phyloP scores from a whole-genome alignment of 805 yeast genomes.

The Isabelozyma rhagii region DNA sequence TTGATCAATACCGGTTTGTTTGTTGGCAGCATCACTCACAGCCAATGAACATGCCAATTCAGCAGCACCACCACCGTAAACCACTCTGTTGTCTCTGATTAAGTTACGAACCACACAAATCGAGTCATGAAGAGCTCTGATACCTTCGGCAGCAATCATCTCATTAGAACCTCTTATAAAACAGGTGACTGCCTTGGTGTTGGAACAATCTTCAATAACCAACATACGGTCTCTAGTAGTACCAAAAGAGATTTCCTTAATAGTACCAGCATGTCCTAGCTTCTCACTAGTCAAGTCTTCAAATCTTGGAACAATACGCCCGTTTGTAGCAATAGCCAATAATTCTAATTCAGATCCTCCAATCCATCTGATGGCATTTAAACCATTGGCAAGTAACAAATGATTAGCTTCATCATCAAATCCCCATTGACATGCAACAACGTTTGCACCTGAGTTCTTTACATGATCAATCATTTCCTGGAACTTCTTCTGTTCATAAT shows the following conservation, averaged over 20 bases:
- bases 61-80: conserved; percentile 99
- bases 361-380: conserved; percentile 98
- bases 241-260: conserved; percentile 89
- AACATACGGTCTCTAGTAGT: conserved; percentile 96
- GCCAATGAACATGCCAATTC: conserved; percentile 92
- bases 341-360: conserved; percentile 96
- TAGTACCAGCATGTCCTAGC: conserved; percentile 83
- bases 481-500: conserved; percentile 88
- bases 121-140: conserved; percentile 94
- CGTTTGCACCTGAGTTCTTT: conserved; percentile 88
- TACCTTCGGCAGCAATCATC: conserved; percentile 97
- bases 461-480: conserved; percentile 85
- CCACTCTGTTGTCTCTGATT: conserved; percentile 86
- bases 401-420: conserved; percentile 99
- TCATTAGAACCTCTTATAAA: conserved; percentile 93
- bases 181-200: conserved; percentile 86
- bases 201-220: conserved; percentile 85
- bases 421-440: conserved; percentile 99
- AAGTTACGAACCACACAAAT: conserved; percentile 96
- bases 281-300: conserved; percentile 83
- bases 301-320: conserved; percentile 95
- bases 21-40: conserved; percentile 87
- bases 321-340: conserved; percentile 95
- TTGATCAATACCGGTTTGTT: conserved; percentile 92
- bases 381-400: conserved; percentile 75